These are phyloP conservation scores for Termitomyces sp. DNA, from an alignment of 768 basidiomycete species.

Conservation along the genomic window DNA sequence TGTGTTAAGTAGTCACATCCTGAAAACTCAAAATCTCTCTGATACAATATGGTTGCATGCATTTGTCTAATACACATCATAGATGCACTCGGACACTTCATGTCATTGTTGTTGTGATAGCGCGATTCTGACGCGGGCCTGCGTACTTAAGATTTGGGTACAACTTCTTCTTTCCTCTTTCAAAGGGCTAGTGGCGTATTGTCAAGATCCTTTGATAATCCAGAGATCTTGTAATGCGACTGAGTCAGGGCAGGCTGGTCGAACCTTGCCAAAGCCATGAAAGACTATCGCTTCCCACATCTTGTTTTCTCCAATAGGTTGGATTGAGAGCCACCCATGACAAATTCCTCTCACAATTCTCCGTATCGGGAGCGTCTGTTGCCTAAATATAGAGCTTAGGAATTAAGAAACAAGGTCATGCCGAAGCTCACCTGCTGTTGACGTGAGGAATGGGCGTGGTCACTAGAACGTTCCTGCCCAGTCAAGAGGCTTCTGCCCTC, in stretches of 20 bases:
- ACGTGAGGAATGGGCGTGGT: background rate
- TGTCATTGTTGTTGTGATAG: background rate
- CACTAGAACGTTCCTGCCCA: background rate
- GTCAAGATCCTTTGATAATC: too few species aligned
- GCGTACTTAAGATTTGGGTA: background rate
- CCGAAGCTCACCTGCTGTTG: background rate
- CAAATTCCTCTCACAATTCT: background rate
- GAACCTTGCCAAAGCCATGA: background rate
- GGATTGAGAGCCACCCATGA: background rate
- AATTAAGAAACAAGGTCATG: background rate
- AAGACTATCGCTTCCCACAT: background rate
- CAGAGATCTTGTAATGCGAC: background rate
- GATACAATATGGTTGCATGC: background rate
- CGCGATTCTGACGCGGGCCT: background rate
- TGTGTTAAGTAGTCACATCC: background rate
- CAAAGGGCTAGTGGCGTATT: background rate
- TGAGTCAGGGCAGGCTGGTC: background rate
- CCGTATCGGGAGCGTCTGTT: background rate
- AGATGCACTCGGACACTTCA: too few species aligned
- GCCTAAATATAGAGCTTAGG: slow-evolving; percentile 1
- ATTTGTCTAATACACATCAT: background rate
- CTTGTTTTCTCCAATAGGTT: too few species aligned
- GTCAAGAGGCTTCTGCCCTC: background rate
- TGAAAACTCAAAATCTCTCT: background rate
- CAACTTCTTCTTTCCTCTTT: background rate